Base-by-base conservation (phyloP, 441 rosid genomes). In the Populus hybrid region DNA sequence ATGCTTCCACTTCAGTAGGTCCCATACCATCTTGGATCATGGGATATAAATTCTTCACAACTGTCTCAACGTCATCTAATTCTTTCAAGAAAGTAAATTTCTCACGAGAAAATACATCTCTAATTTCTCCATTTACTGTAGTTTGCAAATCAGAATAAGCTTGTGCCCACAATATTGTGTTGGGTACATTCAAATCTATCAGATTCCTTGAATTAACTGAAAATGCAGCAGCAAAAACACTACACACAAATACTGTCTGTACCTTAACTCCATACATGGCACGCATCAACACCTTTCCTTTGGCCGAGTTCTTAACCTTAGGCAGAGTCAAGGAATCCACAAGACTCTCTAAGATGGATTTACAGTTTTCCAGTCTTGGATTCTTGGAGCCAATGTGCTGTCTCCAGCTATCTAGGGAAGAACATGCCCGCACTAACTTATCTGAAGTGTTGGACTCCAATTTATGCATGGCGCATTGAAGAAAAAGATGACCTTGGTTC, bases 241-340 rank as follows among this genome's bases (percentile, higher is more conserved):
- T 84, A 61, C 90, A 92, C 8, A 92, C 83, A 75, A 89, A 94
- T 21, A 91, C 73, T 35, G 97, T 93, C 78, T 85, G 85, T 75
- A 91, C 97, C 88, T 93, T 95, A 38, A 92, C 97, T 61, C 97
- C 98, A 46, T 88, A 91, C 82, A 95, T 79, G 30, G 98, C 98
- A 1, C 88, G 91, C 97, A 91, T 90, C 87, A 95, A 76, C 36
- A 93, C 97, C 85, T 95, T 91, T 11, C 95, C 99, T 81, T 92
- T 90, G 26, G 93, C 82, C n/a, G 97, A 91, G 87, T 95, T 92
- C 86, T 92, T 95, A 20, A 92, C 97, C 92, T 94, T 94, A 34
- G 97, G 97, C 81, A 90, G 84, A 77, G 88, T 72, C 42, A 94
- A 71, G 35, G 97, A 87, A 46, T 78, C 84, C 74, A 80, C 88